Base-by-base conservation (phyloP, 257 asterid species). In the Salvia miltiorrhiza region DNA sequence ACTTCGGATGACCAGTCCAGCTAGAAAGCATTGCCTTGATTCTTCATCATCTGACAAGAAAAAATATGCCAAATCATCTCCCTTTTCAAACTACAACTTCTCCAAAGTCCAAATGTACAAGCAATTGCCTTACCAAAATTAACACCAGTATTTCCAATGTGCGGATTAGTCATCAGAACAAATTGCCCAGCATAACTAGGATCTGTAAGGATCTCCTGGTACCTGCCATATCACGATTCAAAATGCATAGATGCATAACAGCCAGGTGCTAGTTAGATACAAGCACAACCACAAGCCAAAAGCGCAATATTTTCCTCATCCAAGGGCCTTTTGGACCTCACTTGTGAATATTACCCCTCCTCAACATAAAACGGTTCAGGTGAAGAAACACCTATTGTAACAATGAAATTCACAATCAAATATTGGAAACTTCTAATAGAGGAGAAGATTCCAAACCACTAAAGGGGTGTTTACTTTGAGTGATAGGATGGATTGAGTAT, bases 101-200 rank as follows among this genome's bases (percentile, higher is more conserved):
- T 30, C 35, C 50, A 59, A 33, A 65, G n/a, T n/a, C n/a, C 9
- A 63, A 1, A 70, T 8, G 54, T 48, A 58, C 16, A 70, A 60
- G 53, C 48, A 43, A 39, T 62, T 52, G 33, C 64, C 94, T 21
- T 45, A 93, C 99, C 99, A 68, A 80, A 87, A 82, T 93, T 93
- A 61, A 93, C 87, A 58, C 96, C 99, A 21, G 92, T 93, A 79
- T 93, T 93, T 74, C 97, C 99, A 33, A 93, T 90, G 73, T 90
- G 99, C 8, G 99, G 97, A 69, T 86, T 87, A 56, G 99, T 93
- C 99, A 93, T 90, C 84, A 93, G 78, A 17, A 93, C 96, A 78
- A 90, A 88, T 63, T 93, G 97, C 54, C 99, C 99, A 57, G 99
- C 99, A 76, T 93, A 93, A 76, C 99, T 93, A 65, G 97, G 97